phyloP scores from a whole-genome alignment of 73 alveolate genomes.

The Paraurostyla sp. region DNA sequence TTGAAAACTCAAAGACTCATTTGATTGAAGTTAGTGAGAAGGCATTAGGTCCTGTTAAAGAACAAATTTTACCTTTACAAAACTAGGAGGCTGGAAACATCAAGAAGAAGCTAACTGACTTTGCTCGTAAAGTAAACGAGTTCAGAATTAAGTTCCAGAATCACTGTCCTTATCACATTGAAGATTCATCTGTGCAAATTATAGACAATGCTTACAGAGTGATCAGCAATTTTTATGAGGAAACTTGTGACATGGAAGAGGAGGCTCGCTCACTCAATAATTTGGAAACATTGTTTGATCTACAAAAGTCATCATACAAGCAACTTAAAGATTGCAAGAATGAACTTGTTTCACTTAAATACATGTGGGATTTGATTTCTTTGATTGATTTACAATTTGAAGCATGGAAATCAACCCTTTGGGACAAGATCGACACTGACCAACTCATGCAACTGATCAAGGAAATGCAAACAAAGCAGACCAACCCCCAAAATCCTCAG shows the following conservation, averaged over 20 bases:
- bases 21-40: slow-evolving; percentile 96
- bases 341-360: slow-evolving; percentile 94
- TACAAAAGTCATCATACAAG: slow-evolving; percentile 93
- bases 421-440: slow-evolving; percentile 99
- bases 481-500: slow-evolving; percentile 87
- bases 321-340: slow-evolving; percentile 97
- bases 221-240: slow-evolving; percentile 86
- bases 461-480: slow-evolving; percentile 91
- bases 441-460: slow-evolving; percentile 95
- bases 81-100: slow-evolving; percentile 97
- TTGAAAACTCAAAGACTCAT: slow-evolving; percentile 88
- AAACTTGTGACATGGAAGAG: slow-evolving; percentile 89
- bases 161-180: slow-evolving; percentile 91
- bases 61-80: slow-evolving; percentile 96
- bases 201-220: slow-evolving; percentile 91
- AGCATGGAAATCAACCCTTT: slow-evolving; percentile 98
- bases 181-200: slow-evolving; percentile 83
- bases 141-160: slow-evolving; percentile 95
- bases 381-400: slow-evolving; percentile 94
- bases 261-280: slow-evolving; percentile 92
- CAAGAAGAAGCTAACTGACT: slow-evolving; percentile 89
- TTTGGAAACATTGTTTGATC: slow-evolving; percentile 95
- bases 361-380: slow-evolving; percentile 99
- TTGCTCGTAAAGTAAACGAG: slow-evolving; percentile 89
- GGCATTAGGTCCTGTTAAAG: slow-evolving; percentile 98